Evolutionary conservation across 768 basidiomycete species (phyloP).

Genomic region (Dacryopinax primogenitus): DNA sequence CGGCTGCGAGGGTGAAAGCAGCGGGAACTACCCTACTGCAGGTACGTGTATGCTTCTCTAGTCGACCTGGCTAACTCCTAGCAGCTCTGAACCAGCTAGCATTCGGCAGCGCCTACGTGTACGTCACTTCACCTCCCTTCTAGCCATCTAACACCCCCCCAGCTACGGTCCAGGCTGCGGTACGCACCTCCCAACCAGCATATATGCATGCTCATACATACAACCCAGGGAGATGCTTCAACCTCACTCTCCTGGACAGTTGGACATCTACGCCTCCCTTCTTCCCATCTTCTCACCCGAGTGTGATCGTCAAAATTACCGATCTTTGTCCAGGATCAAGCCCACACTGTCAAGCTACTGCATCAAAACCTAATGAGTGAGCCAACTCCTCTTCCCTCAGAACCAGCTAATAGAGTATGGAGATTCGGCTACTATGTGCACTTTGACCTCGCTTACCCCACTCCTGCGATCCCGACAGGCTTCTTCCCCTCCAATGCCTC

Average conservation of each 20-base stretch:
- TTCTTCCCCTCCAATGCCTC: slow-evolving; percentile 48
- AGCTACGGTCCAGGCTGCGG: slow-evolving; percentile 29
- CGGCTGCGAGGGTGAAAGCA: slow-evolving; percentile 54
- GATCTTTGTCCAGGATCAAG: slow-evolving; percentile 60
- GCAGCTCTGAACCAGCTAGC: slow-evolving; percentile 57
- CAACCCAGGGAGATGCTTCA: slow-evolving; percentile 60
- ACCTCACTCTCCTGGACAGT: slow-evolving; percentile 57
- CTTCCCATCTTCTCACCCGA: slow-evolving; percentile 32
- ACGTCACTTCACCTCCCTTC: not conserved
- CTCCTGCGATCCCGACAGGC: slow-evolving; percentile 48
- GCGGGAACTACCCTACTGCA: slow-evolving; percentile 60
- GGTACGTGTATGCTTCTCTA: slow-evolving; percentile 20
- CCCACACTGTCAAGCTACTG: slow-evolving; percentile 64
- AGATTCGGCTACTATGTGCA: slow-evolving; percentile 62
- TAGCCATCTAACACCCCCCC: not conserved
- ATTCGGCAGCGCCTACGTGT: slow-evolving; percentile 58
- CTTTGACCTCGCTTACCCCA: slow-evolving; percentile 74
- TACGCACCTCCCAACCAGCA: not conserved
- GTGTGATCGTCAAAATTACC: slow-evolving; percentile 48
- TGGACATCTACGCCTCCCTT: slow-evolving; percentile 56
- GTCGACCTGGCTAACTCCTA: not conserved
- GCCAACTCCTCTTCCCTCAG: slow-evolving; percentile 21
- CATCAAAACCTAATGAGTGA: slow-evolving; percentile 48
- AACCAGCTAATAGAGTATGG: not conserved
- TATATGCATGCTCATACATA: not conserved